phyloP scores from a whole-genome alignment of 2,329 filamentous ascomycete species.

The Lecanoromycetidae sp. region DNA sequence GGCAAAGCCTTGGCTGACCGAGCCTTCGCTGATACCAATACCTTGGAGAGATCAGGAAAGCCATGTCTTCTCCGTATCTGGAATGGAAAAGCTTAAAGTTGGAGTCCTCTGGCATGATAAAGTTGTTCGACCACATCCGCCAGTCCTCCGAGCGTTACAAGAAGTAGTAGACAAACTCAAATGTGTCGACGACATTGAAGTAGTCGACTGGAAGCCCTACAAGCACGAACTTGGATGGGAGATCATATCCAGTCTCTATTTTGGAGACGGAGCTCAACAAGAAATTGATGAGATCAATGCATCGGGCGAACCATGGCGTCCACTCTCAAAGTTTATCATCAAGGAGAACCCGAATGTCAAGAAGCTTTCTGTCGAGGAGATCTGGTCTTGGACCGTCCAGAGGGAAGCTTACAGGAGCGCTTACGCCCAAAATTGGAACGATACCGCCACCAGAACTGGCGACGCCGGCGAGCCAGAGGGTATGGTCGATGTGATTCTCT shows the following conservation, averaged over 20 bases:
- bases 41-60: conserved; percentile 34
- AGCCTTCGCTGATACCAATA: conserved; percentile 42
- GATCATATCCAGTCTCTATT: conserved; percentile 39
- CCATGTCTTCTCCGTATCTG: conserved; percentile 13
- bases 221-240: conserved; percentile 40
- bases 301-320: conserved; percentile 46
- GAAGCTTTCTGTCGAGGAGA: conserved; percentile 30
- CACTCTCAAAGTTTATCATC: conserved; percentile 47
- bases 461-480: conserved; percentile 22
- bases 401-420: conserved; percentile 34
- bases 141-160: conserved; percentile 45
- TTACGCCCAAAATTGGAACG: conserved; percentile 37
- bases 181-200: conserved; percentile 36
- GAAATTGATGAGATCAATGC: conserved; percentile 38
- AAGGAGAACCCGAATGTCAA: conserved; percentile 42
- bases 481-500: conserved; percentile 47
- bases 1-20: conserved; percentile 39
- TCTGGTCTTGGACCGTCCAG: conserved; percentile 32
- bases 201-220: conserved; percentile 41
- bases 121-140: conserved; percentile 53
- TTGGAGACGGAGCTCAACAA: conserved; percentile 47
- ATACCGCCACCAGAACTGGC: conserved; percentile 26
- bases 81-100: conserved; percentile 37
- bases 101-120: conserved; percentile 55
- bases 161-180: conserved; percentile 34